Evolutionary conservation across 495 filamentous ascomycete species (phyloP), one percentile per base, ranked within the genome.

Genomic region (Tetracladium setigerum): DNA sequence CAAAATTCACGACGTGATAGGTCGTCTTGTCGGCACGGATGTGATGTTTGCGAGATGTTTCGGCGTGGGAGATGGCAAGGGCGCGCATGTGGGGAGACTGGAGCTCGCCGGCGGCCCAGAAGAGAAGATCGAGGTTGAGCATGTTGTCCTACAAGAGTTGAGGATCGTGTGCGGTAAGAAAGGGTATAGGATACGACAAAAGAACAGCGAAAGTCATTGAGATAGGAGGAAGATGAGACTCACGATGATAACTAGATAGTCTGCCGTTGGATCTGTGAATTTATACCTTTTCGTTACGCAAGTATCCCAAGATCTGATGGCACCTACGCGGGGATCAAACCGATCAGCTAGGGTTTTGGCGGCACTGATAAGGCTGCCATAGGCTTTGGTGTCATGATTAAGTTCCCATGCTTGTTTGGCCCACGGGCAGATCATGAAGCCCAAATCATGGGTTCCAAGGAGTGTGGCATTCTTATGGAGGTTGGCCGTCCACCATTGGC

Each of bases 351-450:
- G 52, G 1, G 53, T 51, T 13, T 59, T 45, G 0, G 63, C 67
- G 0, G 66, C 66, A 30, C 61, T 58, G 6, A 63, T 17, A 0
- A 67, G 46, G 0, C 41, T 58, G 30, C 55, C 54, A 18, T 55
- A 59, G 0, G 62, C 63, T 1, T 57, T 41, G 22, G 44, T n/a
- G 19, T 69, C 57, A 0, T 55, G 53, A 0, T 60, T 51, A 4
- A 69, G 40, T 6, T 53, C 51, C 48, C 48, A 51, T 44, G 62
- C 60, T 36, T 62, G 57, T 36, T 56, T 59, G 2, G 62, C 60
- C 52, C 61, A 62, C 5, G 62, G 62, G 0, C 47, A 41, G 39
- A 70, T 63, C 61, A 70, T 67, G 57, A 70, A 67, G 1, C 67
- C 62, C 16, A 70, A 37, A 30, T 69, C 67, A 37, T 70, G 66